phyloP scores from a whole-genome alignment of 345 rosid genomes.

The Boechera divaricarpa region DNA sequence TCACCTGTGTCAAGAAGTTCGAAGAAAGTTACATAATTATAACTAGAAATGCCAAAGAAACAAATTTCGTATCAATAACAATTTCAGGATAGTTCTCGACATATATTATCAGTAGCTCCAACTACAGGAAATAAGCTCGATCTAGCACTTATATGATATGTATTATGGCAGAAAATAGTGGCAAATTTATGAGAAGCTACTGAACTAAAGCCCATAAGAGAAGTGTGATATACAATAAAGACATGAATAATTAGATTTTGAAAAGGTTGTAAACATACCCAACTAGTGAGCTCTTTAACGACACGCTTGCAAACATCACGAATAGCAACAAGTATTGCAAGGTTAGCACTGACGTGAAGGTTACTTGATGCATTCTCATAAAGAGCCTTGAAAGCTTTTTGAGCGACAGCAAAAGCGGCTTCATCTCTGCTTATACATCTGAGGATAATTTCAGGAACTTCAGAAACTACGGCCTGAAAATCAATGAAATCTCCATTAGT shows the following conservation, averaged over 20 bases:
- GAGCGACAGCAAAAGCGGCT: constrained; percentile 97
- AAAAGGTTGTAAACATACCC: constrained; percentile 65
- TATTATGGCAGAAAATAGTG: constrained; percentile 11
- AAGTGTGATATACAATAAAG: not conserved
- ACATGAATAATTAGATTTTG: constrained; percentile 15
- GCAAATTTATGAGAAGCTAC: constrained; percentile 1
- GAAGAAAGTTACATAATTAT: constrained; percentile 16
- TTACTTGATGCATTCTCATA: constrained; percentile 84
- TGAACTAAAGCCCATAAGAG: constrained; percentile 3
- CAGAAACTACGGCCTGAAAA: constrained; percentile 75
- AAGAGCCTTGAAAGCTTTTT: constrained; percentile 91
- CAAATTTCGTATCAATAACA: not conserved
- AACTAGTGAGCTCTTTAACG: constrained; percentile 93
- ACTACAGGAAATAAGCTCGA: constrained; percentile 8
- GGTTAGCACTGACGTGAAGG: constrained; percentile 75
- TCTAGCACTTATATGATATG: not conserved
- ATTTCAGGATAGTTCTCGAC: not conserved
- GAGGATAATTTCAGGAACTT: constrained; percentile 94
- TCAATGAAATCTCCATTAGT: constrained; percentile 18
- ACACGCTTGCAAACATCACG: constrained; percentile 97
- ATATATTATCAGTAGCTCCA: constrained; percentile 11
- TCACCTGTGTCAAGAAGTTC: constrained; percentile 60
- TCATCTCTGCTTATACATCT: constrained; percentile 95
- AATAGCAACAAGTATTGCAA: constrained; percentile 84
- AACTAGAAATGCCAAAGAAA: constrained; percentile 9